phyloP scores from a whole-genome alignment of 768 basidiomycete species.

The Hygrophoropsis aurantiaca region DNA sequence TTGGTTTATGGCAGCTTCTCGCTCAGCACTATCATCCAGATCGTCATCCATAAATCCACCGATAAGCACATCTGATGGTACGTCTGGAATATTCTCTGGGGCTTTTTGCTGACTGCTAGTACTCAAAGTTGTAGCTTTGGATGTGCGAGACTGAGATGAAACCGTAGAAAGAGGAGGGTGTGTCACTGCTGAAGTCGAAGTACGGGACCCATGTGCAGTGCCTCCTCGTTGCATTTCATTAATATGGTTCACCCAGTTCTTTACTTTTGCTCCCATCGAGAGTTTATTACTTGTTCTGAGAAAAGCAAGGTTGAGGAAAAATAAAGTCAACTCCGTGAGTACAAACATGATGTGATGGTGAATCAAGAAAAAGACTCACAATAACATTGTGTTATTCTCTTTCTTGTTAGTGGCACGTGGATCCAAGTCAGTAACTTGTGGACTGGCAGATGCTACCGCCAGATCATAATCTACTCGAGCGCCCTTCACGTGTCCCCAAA shows the following conservation, averaged over 20 bases:
- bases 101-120: no score
- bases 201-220: not conserved
- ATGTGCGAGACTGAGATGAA: not conserved
- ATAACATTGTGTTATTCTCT: not conserved
- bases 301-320: conserved; percentile 3
- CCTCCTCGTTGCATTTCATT: not conserved
- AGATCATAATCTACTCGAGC: not conserved
- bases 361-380: not conserved
- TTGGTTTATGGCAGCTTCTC: not conserved
- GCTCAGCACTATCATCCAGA: not conserved
- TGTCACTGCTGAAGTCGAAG: not conserved
- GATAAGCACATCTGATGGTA: not conserved
- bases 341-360: not conserved
- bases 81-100: not conserved
- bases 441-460: no score
- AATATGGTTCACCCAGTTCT: not conserved
- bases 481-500: not conserved
- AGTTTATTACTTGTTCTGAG: not conserved
- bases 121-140: not conserved
- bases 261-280: not conserved
- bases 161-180: not conserved
- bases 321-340: conserved; percentile 3
- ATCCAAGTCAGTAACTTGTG: no score
- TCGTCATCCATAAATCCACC: not conserved
- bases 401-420: no score